Evolutionary conservation across 2,329 filamentous ascomycete species (phyloP), one percentile per base, ranked within the genome.

Genomic region (Paecilomyces sp.): DNA sequence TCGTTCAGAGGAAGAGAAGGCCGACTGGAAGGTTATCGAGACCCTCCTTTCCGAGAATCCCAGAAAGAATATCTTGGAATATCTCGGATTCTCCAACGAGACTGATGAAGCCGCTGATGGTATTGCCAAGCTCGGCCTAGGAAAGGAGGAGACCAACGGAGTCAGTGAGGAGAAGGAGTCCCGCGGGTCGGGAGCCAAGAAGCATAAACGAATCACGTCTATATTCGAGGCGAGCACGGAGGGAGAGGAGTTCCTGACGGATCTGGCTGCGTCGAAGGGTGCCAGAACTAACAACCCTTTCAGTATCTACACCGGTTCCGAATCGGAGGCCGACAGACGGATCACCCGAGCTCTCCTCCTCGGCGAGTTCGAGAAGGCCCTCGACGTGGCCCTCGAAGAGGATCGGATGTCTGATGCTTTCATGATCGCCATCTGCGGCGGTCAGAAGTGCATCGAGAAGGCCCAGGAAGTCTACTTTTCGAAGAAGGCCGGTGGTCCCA

Each of bases 381-480:
- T 96, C 60, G 90, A 95, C 59, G 85, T 96, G 57, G 96, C 92
- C 67, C 79, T 99, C 15, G 87, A 90, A 68, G 91, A 97, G 74
- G 87, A 95, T 65, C 87, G 92, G 57, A 87, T 97, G 72, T 94
- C 94, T 0, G 94, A 99, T 77, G 94, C 94, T 47, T 96, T 99
- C 77, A 91, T 99, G 80, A 93, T 99, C 71, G 94, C 95, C 54
- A 96, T 97, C 68, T 97, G 92, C 69, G 92, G 94, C 60, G 94
- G 93, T 55, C 91, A 96, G 72, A 89, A 92, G 65, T 89, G 96
- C 61, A 88, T 97, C 52, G 91, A 96, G 68, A 97, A 96, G 79
- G 93, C 93, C 4, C 94, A 97, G 75, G 84, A 89, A 62, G 87
- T 92, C 12, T 99, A 99, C 72, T 86, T 99, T 64, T 88, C 91